A percentile compares a stretch with the other conserved stretches of the same genome.
Evolutionary conservation across 257 asterid genomes (phyloP).

Genomic region (Rhazya stricta): DNA sequence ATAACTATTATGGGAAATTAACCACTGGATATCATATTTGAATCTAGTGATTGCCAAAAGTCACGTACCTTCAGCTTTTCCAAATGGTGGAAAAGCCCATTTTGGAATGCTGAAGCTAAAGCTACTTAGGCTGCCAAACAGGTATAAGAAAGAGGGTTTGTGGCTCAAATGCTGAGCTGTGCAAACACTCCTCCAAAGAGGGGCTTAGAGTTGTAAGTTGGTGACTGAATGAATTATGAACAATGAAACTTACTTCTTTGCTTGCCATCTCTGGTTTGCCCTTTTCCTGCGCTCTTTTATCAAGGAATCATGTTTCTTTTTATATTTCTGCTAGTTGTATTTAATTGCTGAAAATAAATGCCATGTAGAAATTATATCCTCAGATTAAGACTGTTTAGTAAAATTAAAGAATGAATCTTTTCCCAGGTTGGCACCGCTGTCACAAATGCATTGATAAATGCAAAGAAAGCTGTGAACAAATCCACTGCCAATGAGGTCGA

Average conservation of each 20-base stretch:
- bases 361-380: not conserved
- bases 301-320: not conserved
- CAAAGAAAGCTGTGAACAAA: conserved; percentile 67
- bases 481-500: conserved; percentile 51
- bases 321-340: not conserved
- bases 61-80: not conserved
- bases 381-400: not conserved
- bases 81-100: not conserved
- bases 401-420: conserved; percentile 4
- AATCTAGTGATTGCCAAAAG: not conserved
- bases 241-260: not conserved
- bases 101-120: not conserved
- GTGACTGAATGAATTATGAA: not conserved
- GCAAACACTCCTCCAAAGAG: too few relatives aligned
- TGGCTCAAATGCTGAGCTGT: not conserved
- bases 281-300: not conserved
- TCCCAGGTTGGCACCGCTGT: conserved; percentile 71
- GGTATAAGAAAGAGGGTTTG: too few relatives aligned
- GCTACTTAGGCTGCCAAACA: not conserved
- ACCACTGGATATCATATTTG: not conserved
- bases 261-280: not conserved
- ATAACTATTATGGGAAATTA: not conserved
- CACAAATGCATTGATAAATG: conserved; percentile 70
- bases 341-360: not conserved
- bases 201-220: too few relatives aligned